phyloP scores from a whole-genome alignment of 2,329 filamentous ascomycete species.

The Calonectria pauciramosa region DNA sequence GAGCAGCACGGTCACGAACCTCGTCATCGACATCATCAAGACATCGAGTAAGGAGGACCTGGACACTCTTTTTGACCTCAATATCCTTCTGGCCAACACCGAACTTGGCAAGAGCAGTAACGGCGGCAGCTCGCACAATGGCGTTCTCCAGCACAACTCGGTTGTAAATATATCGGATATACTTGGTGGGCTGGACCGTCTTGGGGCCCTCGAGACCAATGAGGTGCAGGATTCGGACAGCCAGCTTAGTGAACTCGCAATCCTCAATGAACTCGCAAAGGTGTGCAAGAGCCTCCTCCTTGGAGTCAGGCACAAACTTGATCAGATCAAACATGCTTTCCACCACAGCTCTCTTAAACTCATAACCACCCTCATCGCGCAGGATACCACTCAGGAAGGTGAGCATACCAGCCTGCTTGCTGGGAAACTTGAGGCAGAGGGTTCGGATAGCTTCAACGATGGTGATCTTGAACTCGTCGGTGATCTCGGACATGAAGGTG shows the following conservation, averaged over 20 bases:
- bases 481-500: constrained; percentile 98
- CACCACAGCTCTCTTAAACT: constrained; percentile 97
- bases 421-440: constrained; percentile 96
- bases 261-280: constrained; percentile 99
- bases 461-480: constrained; percentile 99
- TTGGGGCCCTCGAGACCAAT: constrained; percentile 95
- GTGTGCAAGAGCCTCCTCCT: constrained; percentile 87
- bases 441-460: constrained; percentile 98
- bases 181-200: constrained; percentile 96
- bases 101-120: constrained; percentile 96
- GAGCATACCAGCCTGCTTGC: constrained; percentile 98
- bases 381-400: constrained; percentile 97
- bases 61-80: constrained; percentile 96
- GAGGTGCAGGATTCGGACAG: constrained; percentile 93
- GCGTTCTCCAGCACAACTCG: constrained; percentile 97
- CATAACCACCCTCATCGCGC: constrained; percentile 96
- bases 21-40: constrained; percentile 98
- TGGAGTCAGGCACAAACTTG: constrained; percentile 95
- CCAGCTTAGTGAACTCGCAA: constrained; percentile 98
- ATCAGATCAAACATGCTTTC: constrained; percentile 99
- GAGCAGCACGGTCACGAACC: constrained; percentile 92
- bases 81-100: constrained; percentile 96
- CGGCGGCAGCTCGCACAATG: constrained; percentile 93
- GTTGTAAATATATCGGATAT: constrained; percentile 99
- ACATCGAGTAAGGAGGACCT: constrained; percentile 91